phyloP scores from a whole-genome alignment of 495 filamentous ascomycete genomes.

The Parathielavia appendiculata region DNA sequence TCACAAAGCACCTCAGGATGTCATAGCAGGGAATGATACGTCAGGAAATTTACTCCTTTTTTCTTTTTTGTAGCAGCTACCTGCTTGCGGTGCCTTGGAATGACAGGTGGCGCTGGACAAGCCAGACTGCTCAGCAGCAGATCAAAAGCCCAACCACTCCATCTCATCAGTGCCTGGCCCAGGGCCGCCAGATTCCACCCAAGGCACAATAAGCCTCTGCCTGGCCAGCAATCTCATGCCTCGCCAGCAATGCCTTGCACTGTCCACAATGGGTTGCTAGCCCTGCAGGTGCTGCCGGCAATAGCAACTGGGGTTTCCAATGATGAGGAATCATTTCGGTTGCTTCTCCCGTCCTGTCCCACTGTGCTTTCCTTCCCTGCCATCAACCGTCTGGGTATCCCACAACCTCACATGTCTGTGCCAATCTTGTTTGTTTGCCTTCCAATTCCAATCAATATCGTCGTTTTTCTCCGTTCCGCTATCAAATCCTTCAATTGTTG shows the following conservation, averaged over 20 bases:
- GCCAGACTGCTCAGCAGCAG: background rate
- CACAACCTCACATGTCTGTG: slow-evolving; percentile 9
- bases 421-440: slow-evolving; percentile 23
- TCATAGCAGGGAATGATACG: background rate
- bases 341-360: background rate
- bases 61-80: slow-evolving; percentile 27
- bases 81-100: slow-evolving; percentile 9
- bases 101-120: background rate
- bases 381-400: slow-evolving; percentile 9
- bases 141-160: background rate
- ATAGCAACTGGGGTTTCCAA: background rate
- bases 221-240: background rate
- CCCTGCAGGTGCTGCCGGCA: slow-evolving; percentile 2
- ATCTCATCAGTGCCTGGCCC: background rate
- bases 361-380: slow-evolving; percentile 5
- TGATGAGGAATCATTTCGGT: background rate
- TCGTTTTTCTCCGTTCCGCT: slow-evolving; percentile 2
- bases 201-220: background rate
- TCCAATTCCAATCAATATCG: background rate
- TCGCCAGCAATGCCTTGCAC: background rate
- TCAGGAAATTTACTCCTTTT: slow-evolving; percentile 30
- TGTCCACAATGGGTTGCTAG: background rate
- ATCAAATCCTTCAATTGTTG: slow-evolving; percentile 1
- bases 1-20: background rate
- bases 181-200: background rate